Percentiles rank a stretch among this genome's conserved stretches.
phyloP scores from a whole-genome alignment of 1,284 basidiomycete species.

The Mycena sp. region DNA sequence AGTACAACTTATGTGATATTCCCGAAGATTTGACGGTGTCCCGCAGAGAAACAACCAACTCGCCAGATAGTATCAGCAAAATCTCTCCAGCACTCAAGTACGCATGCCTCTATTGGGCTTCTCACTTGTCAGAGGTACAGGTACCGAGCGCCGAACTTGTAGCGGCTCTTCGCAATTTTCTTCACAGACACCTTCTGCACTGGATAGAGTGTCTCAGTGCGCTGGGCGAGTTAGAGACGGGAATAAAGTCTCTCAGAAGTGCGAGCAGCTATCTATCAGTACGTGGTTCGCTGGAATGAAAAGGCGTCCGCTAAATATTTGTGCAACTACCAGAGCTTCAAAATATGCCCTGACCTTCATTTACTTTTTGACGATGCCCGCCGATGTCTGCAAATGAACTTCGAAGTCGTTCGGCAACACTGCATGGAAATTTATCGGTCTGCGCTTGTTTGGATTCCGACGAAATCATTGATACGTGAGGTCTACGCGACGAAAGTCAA shows the following conservation, averaged over 20 bases:
- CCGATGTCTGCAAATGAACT: slow-evolving; percentile 27
- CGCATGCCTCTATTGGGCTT: slow-evolving; percentile 32
- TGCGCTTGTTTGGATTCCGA: slow-evolving; percentile 29
- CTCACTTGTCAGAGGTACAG: slow-evolving; percentile 16
- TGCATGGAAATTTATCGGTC: no score
- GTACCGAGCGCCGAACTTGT: background rate
- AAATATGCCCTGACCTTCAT: background rate
- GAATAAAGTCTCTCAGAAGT: background rate
- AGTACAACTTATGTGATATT: slow-evolving; percentile 30
- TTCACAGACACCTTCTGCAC: background rate
- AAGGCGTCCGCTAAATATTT: background rate
- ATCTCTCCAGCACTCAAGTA: slow-evolving; percentile 31
- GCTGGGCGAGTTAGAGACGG: background rate
- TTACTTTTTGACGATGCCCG: slow-evolving; percentile 23
- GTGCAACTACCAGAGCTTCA: background rate
- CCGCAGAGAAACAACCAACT: slow-evolving; percentile 15
- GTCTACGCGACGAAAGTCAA: slow-evolving; percentile 17
- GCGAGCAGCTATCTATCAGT: background rate
- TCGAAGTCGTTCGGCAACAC: slow-evolving; percentile 22
- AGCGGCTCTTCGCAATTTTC: slow-evolving; percentile 1
- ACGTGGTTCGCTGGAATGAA: background rate
- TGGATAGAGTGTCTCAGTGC: no score
- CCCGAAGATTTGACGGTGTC: no score
- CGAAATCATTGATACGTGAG: slow-evolving; percentile 19
- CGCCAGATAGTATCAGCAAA: slow-evolving; percentile 11